These are phyloP conservation scores for Sideroxylon spinosum DNA, from an alignment of 179 eudicot species.

Conservation along the genomic window DNA sequence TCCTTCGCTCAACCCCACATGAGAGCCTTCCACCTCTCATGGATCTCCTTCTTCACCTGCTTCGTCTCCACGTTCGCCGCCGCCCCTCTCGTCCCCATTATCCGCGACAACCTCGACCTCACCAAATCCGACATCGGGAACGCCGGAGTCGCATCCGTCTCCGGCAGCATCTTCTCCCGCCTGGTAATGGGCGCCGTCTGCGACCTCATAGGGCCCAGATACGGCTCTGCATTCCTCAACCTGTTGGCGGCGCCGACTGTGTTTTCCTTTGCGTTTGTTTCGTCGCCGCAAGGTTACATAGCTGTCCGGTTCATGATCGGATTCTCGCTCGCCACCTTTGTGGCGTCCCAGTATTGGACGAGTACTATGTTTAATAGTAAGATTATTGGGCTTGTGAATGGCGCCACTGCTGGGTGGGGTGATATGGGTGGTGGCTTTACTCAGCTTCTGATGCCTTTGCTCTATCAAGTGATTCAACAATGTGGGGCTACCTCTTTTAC, in stretches of 20 bases:
- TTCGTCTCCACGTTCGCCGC: slow-evolving; percentile 27
- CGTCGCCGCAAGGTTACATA: slow-evolving; percentile 14
- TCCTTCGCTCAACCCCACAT: slow-evolving; percentile 30
- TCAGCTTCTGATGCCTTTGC: slow-evolving; percentile 29
- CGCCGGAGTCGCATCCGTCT: slow-evolving; percentile 33
- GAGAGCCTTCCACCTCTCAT: slow-evolving; percentile 30
- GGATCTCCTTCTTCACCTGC: slow-evolving; percentile 31
- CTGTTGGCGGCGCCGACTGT: slow-evolving; percentile 25
- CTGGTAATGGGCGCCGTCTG: slow-evolving; percentile 27
- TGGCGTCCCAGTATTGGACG: slow-evolving; percentile 27
- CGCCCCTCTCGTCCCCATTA: slow-evolving; percentile 29
- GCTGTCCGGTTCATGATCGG: slow-evolving; percentile 29
- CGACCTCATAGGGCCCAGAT: slow-evolving; percentile 27
- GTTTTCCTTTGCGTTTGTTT: slow-evolving; percentile 20
- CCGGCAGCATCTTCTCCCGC: slow-evolving; percentile 32
- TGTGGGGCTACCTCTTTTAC: slow-evolving; percentile 19
- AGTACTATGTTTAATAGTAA: slow-evolving; percentile 24
- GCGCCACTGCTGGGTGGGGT: slow-evolving; percentile 30
- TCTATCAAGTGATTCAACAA: slow-evolving; percentile 13
- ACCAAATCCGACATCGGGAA: slow-evolving; percentile 22
- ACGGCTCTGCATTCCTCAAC: slow-evolving; percentile 23
- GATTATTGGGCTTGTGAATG: slow-evolving; percentile 28
- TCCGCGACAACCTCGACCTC: slow-evolving; percentile 27
- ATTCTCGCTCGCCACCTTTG: slow-evolving; percentile 25
- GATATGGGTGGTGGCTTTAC: slow-evolving; percentile 31